Base-by-base conservation (phyloP, 768 basidiomycete genomes). In the Boletus sensibilis region DNA sequence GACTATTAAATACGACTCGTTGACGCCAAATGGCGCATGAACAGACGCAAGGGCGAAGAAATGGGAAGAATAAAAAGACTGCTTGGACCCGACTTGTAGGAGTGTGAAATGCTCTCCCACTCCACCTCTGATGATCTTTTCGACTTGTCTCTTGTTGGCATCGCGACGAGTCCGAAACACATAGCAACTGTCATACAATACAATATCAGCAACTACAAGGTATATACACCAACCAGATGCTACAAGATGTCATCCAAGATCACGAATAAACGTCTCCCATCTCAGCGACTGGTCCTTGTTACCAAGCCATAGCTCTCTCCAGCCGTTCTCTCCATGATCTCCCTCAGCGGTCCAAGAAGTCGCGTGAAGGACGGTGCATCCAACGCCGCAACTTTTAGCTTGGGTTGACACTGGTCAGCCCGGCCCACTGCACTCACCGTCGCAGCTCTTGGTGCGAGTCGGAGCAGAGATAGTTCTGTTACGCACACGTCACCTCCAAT, bases 351-450 rank as follows among this genome's bases (percentile, higher is more conserved):
- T 5, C 96, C 96, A 33, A 99, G 83, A 41, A 99, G 76, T 39
- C 96, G 86, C 13, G 94, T 97, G 68, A 99, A 99, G 20, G 95
- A 90, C 56, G 90, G 83, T 35, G 93, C 92, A 65, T 94, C 94
- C 61, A 99, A 78, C 11, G 92, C 92, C 8, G 96, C 96, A 13
- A 98, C 93, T 71, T 95, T 92, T 41, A 99, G 82, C 70, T 88
- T 92, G 12, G 80, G 81, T 57, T 71, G 68, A 25, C 78, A 72
- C 34, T 74, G 70, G 40, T 83, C 79, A 1, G 66, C 58, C 43
- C 73, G 68, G 47, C 75, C 70, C 16, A 87, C 72, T 4, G 94
- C 94, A 61, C 92, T 92, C 55, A 99, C 94, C 14, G 95, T 98
- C n/a, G 96, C 96, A 2, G 95, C 95, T 45, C 96, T 90, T 16